Evolutionary conservation across 192 early-diverging fungal species (phyloP).

Genomic region (Linnemannia exigua): DNA sequence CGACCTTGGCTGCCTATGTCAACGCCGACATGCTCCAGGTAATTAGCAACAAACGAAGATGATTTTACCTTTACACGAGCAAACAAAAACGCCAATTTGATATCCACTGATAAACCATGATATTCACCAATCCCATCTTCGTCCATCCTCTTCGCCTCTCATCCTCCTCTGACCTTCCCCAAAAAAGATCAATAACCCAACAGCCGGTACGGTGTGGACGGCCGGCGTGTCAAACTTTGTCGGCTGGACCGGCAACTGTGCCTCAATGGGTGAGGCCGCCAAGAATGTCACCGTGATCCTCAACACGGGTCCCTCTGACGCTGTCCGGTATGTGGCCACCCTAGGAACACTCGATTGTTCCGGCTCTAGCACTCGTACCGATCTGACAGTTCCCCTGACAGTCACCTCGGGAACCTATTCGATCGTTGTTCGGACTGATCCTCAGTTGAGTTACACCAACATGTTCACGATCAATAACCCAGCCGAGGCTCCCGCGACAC

Average conservation of each 20-base stretch:
- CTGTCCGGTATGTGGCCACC: slow-evolving; percentile 51
- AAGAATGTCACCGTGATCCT: slow-evolving; percentile 54
- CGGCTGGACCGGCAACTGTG: slow-evolving; percentile 56
- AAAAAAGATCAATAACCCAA: slow-evolving; percentile 48
- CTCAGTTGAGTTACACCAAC: slow-evolving; percentile 54
- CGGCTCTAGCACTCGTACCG: slow-evolving; percentile 41
- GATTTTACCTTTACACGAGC: not conserved
- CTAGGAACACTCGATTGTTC: slow-evolving; percentile 52
- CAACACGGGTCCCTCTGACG: slow-evolving; percentile 51
- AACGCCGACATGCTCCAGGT: slow-evolving; percentile 56
- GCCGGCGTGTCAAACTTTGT: slow-evolving; percentile 56
- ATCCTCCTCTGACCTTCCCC: no score
- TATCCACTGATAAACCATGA: not conserved
- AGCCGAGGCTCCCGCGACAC: not conserved
- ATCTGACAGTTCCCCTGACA: slow-evolving; percentile 40
- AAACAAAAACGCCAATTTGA: not conserved
- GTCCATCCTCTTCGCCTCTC: not conserved
- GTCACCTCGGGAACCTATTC: slow-evolving; percentile 43
- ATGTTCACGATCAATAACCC: slow-evolving; percentile 57
- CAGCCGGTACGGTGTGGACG: slow-evolving; percentile 49
- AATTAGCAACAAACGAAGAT: slow-evolving; percentile 3
- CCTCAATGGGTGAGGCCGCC: slow-evolving; percentile 43
- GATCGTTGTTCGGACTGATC: slow-evolving; percentile 48
- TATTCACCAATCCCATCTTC: not conserved
- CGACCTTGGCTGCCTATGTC: slow-evolving; percentile 35